These are phyloP conservation scores for Apophysomyces variabilis DNA, from an alignment of 371 early-diverging fungal genomes.

Conservation along the genomic window DNA sequence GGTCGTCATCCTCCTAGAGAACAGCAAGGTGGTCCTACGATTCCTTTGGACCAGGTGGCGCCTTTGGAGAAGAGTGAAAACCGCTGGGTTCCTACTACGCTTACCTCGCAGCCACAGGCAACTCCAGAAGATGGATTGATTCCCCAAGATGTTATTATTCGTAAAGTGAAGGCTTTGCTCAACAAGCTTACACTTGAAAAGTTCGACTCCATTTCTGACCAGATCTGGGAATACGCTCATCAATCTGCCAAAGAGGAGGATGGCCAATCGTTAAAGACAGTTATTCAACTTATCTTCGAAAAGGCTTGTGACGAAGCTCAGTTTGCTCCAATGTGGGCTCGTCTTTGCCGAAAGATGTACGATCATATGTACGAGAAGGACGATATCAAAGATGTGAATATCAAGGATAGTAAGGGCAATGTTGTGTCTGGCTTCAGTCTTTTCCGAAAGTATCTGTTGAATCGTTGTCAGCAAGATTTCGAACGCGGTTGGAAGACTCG, in stretches of 20 bases:
- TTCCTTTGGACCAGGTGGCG: slow-evolving; percentile 68
- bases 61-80: slow-evolving; percentile 83
- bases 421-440: slow-evolving; percentile 67
- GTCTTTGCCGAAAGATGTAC: slow-evolving; percentile 77
- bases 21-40: slow-evolving; percentile 59
- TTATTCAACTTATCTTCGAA: slow-evolving; percentile 87
- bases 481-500: slow-evolving; percentile 81
- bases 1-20: slow-evolving; percentile 48
- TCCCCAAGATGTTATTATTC: slow-evolving; percentile 66
- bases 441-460: slow-evolving; percentile 90
- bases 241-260: slow-evolving; percentile 70
- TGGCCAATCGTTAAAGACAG: slow-evolving; percentile 73
- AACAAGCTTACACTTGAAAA: slow-evolving; percentile 96
- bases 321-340: slow-evolving; percentile 91
- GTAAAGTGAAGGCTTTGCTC: slow-evolving; percentile 86
- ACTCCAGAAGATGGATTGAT: slow-evolving; percentile 46
- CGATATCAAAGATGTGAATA: slow-evolving; percentile 57
- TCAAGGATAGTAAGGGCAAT: slow-evolving; percentile 55
- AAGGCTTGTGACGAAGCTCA: slow-evolving; percentile 95
- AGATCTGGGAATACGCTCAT: slow-evolving; percentile 82
- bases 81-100: slow-evolving; percentile 78
- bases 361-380: slow-evolving; percentile 53
- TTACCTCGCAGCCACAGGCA: slow-evolving; percentile 24
- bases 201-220: slow-evolving; percentile 83
- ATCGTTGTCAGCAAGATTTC: slow-evolving; percentile 91